Conservation (phyloP, 2,329 filamentous ascomycete genomes). For the Arthrobotrys musiformis region DNA sequence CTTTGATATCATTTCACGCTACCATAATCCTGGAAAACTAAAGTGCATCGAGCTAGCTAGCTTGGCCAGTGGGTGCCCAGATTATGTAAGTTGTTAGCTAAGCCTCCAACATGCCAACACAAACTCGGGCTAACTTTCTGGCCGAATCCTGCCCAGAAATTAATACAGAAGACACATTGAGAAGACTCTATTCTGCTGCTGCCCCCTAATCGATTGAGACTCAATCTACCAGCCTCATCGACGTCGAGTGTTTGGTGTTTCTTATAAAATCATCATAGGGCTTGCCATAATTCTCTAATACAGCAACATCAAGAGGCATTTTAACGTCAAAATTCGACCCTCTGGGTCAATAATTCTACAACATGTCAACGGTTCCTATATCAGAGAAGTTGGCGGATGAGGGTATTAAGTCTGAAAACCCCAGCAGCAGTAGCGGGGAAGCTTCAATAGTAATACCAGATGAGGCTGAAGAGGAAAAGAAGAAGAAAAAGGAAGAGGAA, state of each 20-base stretch:
- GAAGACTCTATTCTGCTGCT: background rate
- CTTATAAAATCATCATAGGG: background rate
- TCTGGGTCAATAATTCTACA: constrained; percentile 6
- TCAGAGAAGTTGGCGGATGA: constrained; percentile 10
- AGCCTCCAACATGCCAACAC: constrained; percentile 38
- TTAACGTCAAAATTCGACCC: background rate
- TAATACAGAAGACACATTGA: background rate
- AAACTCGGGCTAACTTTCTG: constrained; percentile 17
- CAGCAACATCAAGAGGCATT: background rate
- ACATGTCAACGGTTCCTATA: constrained; percentile 20
- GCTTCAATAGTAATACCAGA: constrained; percentile 31
- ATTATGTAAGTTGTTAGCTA: constrained; percentile 35
- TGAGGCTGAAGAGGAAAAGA: constrained; percentile 34
- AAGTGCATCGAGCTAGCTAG: background rate
- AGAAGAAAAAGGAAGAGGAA: constrained; percentile 33
- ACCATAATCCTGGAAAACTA: constrained; percentile 5
- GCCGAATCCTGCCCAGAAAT: constrained; percentile 13
- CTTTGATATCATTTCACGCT: constrained; percentile 8
- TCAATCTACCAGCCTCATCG: too few relatives aligned
- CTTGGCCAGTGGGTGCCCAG: too few relatives aligned
- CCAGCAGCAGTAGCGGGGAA: constrained; percentile 12
- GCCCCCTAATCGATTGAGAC: background rate
- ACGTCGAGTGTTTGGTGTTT: background rate
- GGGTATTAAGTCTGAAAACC: background rate
- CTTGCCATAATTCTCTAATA: background rate